A percentile compares a stretch with the other conserved stretches of the same genome.
phyloP scores from a whole-genome alignment of 1,139 yeast species.

The Geotrichum candidum region DNA sequence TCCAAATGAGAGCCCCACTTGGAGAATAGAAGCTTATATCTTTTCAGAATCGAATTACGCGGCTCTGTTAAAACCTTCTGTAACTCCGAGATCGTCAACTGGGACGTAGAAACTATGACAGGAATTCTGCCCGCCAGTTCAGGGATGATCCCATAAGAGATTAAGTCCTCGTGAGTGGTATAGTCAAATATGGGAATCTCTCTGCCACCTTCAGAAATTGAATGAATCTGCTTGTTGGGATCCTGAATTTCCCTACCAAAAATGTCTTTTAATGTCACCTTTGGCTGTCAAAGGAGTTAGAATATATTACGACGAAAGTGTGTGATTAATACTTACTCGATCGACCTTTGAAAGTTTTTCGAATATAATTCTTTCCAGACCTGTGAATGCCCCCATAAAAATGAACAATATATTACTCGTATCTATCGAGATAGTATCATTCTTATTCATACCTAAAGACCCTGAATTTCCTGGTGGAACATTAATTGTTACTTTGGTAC shows the following conservation, averaged over 20 bases:
- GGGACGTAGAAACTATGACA: conserved; percentile 42
- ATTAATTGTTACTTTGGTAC: conserved; percentile 44
- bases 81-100: conserved; percentile 41
- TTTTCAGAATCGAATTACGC: conserved; percentile 45
- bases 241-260: conserved; percentile 15
- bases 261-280: conserved; percentile 15
- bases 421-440: conserved; percentile 42
- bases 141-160: conserved; percentile 47
- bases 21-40: conserved; percentile 45
- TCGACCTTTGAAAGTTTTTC: conserved; percentile 17
- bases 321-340: conserved; percentile 4
- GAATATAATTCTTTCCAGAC: conserved; percentile 43
- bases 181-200: conserved; percentile 39
- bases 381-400: conserved; percentile 53
- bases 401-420: conserved; percentile 49
- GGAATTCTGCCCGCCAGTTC: conserved; percentile 53
- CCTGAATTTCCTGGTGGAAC: conserved; percentile 39
- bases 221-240: conserved; percentile 6
- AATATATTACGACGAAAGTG: not conserved
- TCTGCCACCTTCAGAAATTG: conserved; percentile 35
- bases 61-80: conserved; percentile 47
- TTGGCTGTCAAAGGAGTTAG: conserved; percentile 20
- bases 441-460: conserved; percentile 25
- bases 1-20: conserved; percentile 45
- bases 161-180: conserved; percentile 44